Percentiles rank a stretch among this genome's conserved stretches.
Evolutionary conservation across 1,284 basidiomycete genomes (phyloP).

Genomic region (Marasmius tenuissimus): DNA sequence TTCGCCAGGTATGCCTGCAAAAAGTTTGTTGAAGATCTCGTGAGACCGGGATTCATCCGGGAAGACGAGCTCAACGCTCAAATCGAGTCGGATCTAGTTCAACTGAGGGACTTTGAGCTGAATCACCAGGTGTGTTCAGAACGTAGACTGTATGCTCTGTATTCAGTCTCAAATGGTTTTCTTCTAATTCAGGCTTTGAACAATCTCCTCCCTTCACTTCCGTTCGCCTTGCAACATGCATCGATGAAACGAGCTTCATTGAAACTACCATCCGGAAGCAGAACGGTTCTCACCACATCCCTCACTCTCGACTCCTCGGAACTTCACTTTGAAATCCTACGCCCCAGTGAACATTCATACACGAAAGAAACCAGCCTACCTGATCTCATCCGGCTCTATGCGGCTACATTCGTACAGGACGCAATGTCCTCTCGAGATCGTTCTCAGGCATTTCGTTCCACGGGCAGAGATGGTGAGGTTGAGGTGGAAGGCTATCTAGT

Average conservation of each 20-base stretch:
- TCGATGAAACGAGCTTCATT: background rate
- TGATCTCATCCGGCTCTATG: background rate
- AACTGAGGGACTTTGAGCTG: background rate
- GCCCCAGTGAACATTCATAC: background rate
- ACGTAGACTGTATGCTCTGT: background rate
- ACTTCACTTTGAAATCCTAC: background rate
- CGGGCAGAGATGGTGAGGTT: background rate
- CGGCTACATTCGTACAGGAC: background rate
- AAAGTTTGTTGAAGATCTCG: background rate
- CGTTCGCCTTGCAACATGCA: background rate
- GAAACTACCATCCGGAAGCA: background rate
- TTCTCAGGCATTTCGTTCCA: background rate
- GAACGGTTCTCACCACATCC: background rate
- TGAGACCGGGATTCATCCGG: background rate
- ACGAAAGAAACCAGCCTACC: background rate
- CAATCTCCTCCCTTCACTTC: background rate
- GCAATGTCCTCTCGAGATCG: background rate
- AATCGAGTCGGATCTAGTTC: background rate
- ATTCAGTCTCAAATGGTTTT: background rate
- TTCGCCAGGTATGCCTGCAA: conserved; percentile 1
- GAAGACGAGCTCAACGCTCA: background rate
- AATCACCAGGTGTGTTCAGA: background rate
- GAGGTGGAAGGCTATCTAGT: background rate
- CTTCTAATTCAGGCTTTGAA: background rate
- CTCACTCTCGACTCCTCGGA: background rate